Base-by-base conservation (phyloP, 2,329 filamentous ascomycete species). In the Fusarium albidum region DNA sequence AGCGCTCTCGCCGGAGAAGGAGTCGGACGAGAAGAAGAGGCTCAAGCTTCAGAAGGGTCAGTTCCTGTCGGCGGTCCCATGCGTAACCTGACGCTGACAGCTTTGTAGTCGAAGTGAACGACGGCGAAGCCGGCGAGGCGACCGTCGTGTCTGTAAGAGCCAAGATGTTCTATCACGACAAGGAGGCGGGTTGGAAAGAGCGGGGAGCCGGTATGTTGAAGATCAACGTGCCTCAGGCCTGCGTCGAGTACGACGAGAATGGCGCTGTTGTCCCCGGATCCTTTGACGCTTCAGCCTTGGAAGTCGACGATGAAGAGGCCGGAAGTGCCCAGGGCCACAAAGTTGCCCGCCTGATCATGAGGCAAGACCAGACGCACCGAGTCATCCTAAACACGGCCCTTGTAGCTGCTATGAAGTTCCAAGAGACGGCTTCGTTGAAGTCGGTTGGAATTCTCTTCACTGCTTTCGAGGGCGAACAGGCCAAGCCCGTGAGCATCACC, bases 371-470 rank as follows among this genome's bases (percentile, higher is more conserved):
- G 55, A 95, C 91, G 1, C 87, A 93, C 67, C 85, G 92, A 17
- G 86, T 98, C 47, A 87, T 96, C 57, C 79, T 98, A 43, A 98
- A 98, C 75, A 91, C 90, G 1, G 85, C 87, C 1, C 81, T 98
- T 53, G 84, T 92, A 54, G 88, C 90, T 51, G 84, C 87, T 6
- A 90, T 96, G 83, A 85, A 86, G 37, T 91, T 96, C 68, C 88
- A 92, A 55, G 85, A 92, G 44, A 89, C 89, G 65, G 87, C 91
- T 26, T 85, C 83, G 34, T 82, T 89, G 56, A 91, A 91, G 72
- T 82, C 85, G 37, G 81, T 92, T 40, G 82, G 84, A 46, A 83
- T 96, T 17, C 68, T 87, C 31, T 88, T 88, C 64, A 87, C 83
- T 1, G 85, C 85, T 9, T 82, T 87, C 54, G 84, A 87, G 63